Evolutionary conservation across 257 asterid genomes (phyloP).

Genomic region (Nicotiana undulata): DNA sequence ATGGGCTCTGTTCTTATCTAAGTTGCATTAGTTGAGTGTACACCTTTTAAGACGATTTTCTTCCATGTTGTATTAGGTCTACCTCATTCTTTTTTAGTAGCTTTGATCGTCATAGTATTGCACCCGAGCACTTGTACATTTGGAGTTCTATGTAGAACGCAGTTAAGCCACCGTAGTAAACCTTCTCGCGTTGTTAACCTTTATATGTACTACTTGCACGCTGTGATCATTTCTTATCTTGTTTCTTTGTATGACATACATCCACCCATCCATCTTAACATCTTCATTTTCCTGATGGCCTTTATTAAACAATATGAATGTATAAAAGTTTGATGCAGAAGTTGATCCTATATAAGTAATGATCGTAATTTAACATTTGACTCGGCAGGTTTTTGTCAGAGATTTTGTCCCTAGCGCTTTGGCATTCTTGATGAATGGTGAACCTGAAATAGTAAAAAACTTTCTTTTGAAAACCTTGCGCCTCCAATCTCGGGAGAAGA

Average conservation of each 20-base stretch:
- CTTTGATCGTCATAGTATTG: not conserved
- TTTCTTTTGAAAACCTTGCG: slow-evolving; percentile 74
- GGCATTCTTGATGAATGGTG: slow-evolving; percentile 94
- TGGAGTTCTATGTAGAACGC: not conserved
- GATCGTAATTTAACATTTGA: not conserved
- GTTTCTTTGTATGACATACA: not conserved
- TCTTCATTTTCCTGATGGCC: not conserved
- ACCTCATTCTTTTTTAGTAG: no score
- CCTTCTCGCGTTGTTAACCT: not conserved
- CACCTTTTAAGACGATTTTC: not conserved
- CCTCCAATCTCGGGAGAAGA: slow-evolving; percentile 93
- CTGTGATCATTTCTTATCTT: not conserved
- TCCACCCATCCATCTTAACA: not conserved
- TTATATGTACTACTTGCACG: not conserved
- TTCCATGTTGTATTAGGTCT: not conserved
- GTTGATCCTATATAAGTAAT: not conserved
- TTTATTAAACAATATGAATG: not conserved
- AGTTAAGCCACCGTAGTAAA: not conserved
- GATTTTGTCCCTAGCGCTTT: slow-evolving; percentile 92
- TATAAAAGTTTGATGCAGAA: not conserved
- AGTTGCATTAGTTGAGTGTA: not conserved
- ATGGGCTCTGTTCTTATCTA: not conserved
- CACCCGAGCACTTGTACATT: not conserved
- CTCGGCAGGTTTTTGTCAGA: slow-evolving; percentile 69
- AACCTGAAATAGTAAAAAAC: slow-evolving; percentile 87